Evolutionary conservation across 1,284 basidiomycete species (phyloP).

Genomic region (Marasmius tenuissimus): DNA sequence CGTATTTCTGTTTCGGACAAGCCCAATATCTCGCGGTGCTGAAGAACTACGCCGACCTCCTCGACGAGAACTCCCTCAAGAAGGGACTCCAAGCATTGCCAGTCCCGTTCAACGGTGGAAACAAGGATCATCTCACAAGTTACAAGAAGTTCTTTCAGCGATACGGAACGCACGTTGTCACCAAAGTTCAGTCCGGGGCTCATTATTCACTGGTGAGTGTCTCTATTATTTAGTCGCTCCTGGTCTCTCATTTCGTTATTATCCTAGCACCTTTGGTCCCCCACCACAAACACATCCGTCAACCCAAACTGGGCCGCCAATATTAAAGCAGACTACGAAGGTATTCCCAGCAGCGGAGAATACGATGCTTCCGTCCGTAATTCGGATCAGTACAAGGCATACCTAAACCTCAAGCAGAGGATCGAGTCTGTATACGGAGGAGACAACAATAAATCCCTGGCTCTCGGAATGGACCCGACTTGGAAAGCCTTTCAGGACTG

Average conservation of each 20-base stretch:
- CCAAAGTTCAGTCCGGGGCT: background rate
- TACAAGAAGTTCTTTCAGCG: slow-evolving; percentile 2
- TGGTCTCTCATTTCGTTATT: no score
- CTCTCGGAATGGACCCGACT: background rate
- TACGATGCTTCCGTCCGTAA: slow-evolving; percentile 6
- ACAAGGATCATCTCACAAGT: background rate
- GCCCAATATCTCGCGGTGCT: background rate
- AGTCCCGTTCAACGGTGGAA: background rate
- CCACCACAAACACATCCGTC: background rate
- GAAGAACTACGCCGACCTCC: background rate
- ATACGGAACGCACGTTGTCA: background rate
- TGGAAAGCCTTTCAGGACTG: background rate
- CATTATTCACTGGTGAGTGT: background rate
- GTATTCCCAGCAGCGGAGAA: background rate
- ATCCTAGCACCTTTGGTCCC: background rate
- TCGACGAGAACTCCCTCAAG: background rate
- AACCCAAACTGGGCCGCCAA: background rate
- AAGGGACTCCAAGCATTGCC: background rate
- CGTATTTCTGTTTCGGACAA: background rate
- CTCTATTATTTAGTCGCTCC: no score
- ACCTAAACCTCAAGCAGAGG: background rate
- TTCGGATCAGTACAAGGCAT: background rate
- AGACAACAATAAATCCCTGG: background rate
- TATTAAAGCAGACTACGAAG: background rate
- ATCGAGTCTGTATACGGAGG: slow-evolving; percentile 1